A percentile compares a stretch with the other conserved stretches of the same genome.
phyloP scores from a whole-genome alignment of 2,329 filamentous ascomycete genomes.

The Lecanicillium sp. region DNA sequence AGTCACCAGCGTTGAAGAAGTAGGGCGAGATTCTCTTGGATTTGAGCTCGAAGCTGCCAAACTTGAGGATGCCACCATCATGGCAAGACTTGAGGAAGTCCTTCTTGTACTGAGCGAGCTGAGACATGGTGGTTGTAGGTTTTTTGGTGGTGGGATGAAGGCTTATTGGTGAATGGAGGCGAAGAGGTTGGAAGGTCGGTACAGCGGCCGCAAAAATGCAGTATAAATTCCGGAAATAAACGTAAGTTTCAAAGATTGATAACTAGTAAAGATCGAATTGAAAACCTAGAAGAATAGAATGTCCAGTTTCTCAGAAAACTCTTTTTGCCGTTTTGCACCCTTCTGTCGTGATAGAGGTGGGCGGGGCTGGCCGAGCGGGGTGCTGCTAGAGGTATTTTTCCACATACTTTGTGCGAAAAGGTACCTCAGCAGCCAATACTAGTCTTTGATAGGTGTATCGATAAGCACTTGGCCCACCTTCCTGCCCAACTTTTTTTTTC shows the following conservation, averaged over 20 bases:
- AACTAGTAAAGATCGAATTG: neutral
- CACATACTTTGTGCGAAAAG: neutral
- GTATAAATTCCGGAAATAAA: neutral
- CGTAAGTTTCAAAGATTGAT: neutral
- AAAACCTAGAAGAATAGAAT: neutral
- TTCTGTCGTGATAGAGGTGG: conserved; percentile 2
- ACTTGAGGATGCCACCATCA: conserved; percentile 64
- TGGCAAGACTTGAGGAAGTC: conserved; percentile 67
- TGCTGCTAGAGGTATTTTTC: neutral
- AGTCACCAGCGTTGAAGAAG: conserved; percentile 95
- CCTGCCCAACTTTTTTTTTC: conserved; percentile 8
- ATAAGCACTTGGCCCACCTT: conserved; percentile 19
- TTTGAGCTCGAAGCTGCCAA: conserved; percentile 84
- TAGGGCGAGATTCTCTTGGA: conserved; percentile 88
- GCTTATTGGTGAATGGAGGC: neutral
- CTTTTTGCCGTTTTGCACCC: neutral
- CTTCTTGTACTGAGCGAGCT: conserved; percentile 60
- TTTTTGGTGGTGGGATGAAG: too few species aligned
- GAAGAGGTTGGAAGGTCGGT: too few species aligned
- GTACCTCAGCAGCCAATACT: neutral
- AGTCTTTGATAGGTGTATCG: conserved; percentile 19
- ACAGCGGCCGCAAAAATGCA: too few species aligned
- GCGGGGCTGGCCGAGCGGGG: conserved; percentile 7
- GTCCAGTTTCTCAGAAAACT: conserved; percentile 4
- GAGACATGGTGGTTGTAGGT: conserved; percentile 31